These are phyloP conservation scores for Turritis glabra DNA, from an alignment of 345 rosid species.

Conservation along the genomic window DNA sequence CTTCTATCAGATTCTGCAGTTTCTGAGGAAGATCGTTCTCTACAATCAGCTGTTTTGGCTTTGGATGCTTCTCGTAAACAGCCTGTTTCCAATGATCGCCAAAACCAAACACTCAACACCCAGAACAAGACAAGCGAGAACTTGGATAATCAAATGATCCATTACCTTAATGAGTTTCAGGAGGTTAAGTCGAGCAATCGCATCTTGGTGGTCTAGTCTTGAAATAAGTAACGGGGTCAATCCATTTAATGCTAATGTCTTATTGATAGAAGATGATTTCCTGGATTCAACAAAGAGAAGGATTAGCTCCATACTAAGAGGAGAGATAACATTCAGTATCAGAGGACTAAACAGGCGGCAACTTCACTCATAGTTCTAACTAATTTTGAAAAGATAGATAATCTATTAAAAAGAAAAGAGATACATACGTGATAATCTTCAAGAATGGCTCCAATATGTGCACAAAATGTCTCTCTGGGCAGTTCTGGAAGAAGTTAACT, in stretches of 20 bases:
- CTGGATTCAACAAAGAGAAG: conserved; percentile 51
- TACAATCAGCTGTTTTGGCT: conserved; percentile 92
- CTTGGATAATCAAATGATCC: conserved; percentile 1
- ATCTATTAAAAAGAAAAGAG: not conserved
- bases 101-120: conserved; percentile 20
- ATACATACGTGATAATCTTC: conserved; percentile 86
- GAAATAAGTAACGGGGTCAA: conserved; percentile 85
- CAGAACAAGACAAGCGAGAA: conserved; percentile 41
- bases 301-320: conserved; percentile 43
- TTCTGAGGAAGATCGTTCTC: conserved; percentile 90
- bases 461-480: conserved; percentile 91
- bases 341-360: not conserved
- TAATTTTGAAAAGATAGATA: conserved; percentile 1
- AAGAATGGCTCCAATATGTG: conserved; percentile 97
- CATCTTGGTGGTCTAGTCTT: conserved; percentile 93
- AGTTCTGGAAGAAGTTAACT: conserved; percentile 91
- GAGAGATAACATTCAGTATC: conserved; percentile 1
- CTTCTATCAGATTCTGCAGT: conserved; percentile 85
- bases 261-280: conserved; percentile 91
- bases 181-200: conserved; percentile 92
- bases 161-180: conserved; percentile 94
- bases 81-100: conserved; percentile 53
- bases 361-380: conserved; percentile 1
- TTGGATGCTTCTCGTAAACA: conserved; percentile 97
- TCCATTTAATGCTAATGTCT: conserved; percentile 90